phyloP scores from a whole-genome alignment of 805 yeast species.

The Metschnikowia bowlesiae region DNA sequence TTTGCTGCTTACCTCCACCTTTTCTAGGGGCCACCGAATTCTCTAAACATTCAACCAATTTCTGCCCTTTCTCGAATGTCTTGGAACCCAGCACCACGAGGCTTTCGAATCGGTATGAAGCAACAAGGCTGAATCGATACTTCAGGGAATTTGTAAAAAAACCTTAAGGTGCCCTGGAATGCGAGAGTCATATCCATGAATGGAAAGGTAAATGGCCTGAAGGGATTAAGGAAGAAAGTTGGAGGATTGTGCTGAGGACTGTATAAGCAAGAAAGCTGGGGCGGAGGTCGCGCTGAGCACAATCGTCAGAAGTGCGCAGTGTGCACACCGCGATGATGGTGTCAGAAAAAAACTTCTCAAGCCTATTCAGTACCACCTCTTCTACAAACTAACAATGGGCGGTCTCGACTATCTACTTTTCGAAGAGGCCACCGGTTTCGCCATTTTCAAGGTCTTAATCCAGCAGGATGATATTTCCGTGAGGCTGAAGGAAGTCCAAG shows the following conservation, averaged over 20 bases:
- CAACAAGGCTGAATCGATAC: no score
- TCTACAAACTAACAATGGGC: conserved; percentile 41
- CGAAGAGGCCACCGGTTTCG: conserved; percentile 99
- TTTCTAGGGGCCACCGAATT: neutral
- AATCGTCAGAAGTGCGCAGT: conserved; percentile 3
- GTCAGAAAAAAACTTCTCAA: conserved; percentile 16
- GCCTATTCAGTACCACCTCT: conserved; percentile 5
- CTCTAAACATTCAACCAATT: neutral
- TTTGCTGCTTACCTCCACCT: neutral
- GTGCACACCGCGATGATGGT: conserved; percentile 19
- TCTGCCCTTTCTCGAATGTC: neutral
- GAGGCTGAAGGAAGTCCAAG: conserved; percentile 89
- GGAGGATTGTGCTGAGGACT: no score
- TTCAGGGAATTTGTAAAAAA: no score
- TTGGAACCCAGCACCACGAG: no score
- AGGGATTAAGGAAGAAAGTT: no score
- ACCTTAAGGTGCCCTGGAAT: no score
- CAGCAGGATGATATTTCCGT: conserved; percentile 95
- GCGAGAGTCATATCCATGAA: no score
- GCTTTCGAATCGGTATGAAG: no score
- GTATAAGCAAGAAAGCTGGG: neutral
- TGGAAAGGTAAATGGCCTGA: no score
- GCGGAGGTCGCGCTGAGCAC: conserved; percentile 9
- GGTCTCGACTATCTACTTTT: conserved; percentile 86
- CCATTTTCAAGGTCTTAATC: conserved; percentile 86